Evolutionary conservation across 768 basidiomycete species (phyloP).

Genomic region (Chiua virens): DNA sequence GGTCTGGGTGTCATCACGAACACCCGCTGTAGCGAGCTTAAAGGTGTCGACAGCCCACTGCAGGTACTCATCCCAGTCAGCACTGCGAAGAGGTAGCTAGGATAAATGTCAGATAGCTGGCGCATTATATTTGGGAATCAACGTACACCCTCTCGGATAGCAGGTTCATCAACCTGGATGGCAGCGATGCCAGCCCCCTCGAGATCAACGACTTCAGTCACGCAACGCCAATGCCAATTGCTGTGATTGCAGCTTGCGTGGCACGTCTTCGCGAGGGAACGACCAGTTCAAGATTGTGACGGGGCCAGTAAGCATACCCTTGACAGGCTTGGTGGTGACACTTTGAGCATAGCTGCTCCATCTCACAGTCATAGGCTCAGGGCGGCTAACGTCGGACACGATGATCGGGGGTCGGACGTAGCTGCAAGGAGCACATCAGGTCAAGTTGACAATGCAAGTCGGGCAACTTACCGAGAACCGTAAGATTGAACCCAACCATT

Average conservation of each 20-base stretch:
- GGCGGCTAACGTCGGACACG: slow-evolving; percentile 95
- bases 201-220: slow-evolving; percentile 96
- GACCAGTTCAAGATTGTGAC: slow-evolving; percentile 99
- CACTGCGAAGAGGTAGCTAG: slow-evolving; percentile 91
- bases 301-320: slow-evolving; percentile 98
- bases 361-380: slow-evolving; percentile 89
- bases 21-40: slow-evolving; percentile 96
- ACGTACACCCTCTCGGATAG: slow-evolving; percentile 96
- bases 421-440: slow-evolving; percentile 34
- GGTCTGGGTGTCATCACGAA: slow-evolving; percentile 89
- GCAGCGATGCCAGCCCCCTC: slow-evolving; percentile 95
- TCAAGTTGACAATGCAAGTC: slow-evolving; percentile 4
- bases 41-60: slow-evolving; percentile 99
- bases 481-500: slow-evolving; percentile 99
- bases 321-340: slow-evolving; percentile 91
- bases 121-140: not conserved
- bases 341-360: slow-evolving; percentile 98
- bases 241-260: slow-evolving; percentile 95
- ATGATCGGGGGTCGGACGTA: slow-evolving; percentile 99
- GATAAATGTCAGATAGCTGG: slow-evolving; percentile 1
- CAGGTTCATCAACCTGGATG: slow-evolving; percentile 99
- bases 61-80: slow-evolving; percentile 96
- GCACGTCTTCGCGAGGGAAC: slow-evolving; percentile 98
- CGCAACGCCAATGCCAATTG: slow-evolving; percentile 97
- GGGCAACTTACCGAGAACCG: slow-evolving; percentile 78